These are phyloP conservation scores for Cryphonectria parasitica DNA, from an alignment of 2,329 filamentous ascomycete genomes.

Conservation along the genomic window DNA sequence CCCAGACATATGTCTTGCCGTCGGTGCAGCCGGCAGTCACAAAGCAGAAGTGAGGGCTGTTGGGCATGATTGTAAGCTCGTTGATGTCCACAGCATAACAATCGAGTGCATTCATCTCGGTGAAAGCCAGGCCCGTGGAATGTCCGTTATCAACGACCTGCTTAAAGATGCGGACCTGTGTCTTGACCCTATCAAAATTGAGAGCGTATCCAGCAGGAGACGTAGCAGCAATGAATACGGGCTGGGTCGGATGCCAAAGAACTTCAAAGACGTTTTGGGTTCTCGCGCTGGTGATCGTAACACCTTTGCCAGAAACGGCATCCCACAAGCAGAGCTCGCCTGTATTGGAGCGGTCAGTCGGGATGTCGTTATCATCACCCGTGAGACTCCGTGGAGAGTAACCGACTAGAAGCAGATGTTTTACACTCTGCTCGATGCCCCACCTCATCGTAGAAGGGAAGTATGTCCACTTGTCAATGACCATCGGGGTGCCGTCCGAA, in stretches of 20 bases:
- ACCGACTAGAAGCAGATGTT: slow-evolving; percentile 61
- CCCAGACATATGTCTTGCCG: slow-evolving; percentile 66
- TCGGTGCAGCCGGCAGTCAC: slow-evolving; percentile 66
- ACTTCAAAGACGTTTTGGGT: slow-evolving; percentile 68
- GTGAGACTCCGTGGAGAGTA: slow-evolving; percentile 63
- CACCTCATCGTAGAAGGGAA: slow-evolving; percentile 67
- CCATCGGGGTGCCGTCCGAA: slow-evolving; percentile 36
- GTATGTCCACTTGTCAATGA: slow-evolving; percentile 61
- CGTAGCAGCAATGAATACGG: slow-evolving; percentile 61
- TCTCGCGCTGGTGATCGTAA: slow-evolving; percentile 55
- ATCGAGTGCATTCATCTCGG: slow-evolving; percentile 58
- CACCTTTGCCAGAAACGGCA: slow-evolving; percentile 45
- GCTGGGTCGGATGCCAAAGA: slow-evolving; percentile 61
- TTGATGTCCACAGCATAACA: slow-evolving; percentile 66
- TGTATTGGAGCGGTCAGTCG: slow-evolving; percentile 58
- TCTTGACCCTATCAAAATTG: slow-evolving; percentile 48
- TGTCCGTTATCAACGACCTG: slow-evolving; percentile 31
- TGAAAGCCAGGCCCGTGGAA: slow-evolving; percentile 42
- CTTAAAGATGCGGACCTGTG: slow-evolving; percentile 62
- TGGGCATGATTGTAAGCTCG: slow-evolving; percentile 62
- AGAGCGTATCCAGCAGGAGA: slow-evolving; percentile 53
- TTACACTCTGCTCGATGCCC: slow-evolving; percentile 51
- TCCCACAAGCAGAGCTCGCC: slow-evolving; percentile 67
- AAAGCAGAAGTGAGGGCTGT: slow-evolving; percentile 54
- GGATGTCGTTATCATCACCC: slow-evolving; percentile 60